A percentile compares a stretch with the other conserved stretches of the same genome.
Conservation (phyloP, 23 red algal species). For the Gracilaria caudata region DNA sequence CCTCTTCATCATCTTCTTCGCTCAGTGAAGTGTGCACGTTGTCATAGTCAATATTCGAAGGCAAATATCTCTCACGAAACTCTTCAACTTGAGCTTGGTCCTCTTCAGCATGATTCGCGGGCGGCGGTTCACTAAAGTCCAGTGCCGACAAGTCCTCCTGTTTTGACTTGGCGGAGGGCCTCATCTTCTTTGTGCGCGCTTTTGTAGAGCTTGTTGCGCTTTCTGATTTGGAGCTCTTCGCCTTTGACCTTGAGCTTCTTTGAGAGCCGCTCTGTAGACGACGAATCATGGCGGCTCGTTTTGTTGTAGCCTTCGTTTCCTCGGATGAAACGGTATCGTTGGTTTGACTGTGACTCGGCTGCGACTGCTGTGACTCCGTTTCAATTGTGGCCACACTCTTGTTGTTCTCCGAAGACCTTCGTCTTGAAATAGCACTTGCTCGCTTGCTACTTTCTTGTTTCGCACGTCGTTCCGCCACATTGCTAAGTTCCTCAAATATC, state of each 20-base stretch:
- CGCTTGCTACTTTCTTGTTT: not conserved
- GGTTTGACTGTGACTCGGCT: not conserved
- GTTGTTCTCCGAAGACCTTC: not conserved
- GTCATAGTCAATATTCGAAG: not conserved
- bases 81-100: slow-evolving; percentile 3
- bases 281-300: not conserved
- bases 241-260: not conserved
- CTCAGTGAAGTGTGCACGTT: not conserved
- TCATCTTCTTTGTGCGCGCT: slow-evolving; percentile 25
- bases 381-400: not conserved
- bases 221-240: not conserved
- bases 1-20: slow-evolving; percentile 27
- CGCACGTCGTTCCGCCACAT: not conserved
- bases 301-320: not conserved
- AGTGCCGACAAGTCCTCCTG: slow-evolving; percentile 46
- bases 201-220: not conserved
- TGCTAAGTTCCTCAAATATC: not conserved
- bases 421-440: not conserved
- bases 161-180: slow-evolving; percentile 42
- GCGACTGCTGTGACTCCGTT: not conserved
- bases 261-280: not conserved
- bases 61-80: not conserved
- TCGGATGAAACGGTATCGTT: not conserved
- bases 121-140: slow-evolving; percentile 46
- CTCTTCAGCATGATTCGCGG: not conserved